These are phyloP conservation scores for Cylindrotheca fusiformis DNA, from an alignment of 108 stramenopile genomes.

Conservation along the genomic window DNA sequence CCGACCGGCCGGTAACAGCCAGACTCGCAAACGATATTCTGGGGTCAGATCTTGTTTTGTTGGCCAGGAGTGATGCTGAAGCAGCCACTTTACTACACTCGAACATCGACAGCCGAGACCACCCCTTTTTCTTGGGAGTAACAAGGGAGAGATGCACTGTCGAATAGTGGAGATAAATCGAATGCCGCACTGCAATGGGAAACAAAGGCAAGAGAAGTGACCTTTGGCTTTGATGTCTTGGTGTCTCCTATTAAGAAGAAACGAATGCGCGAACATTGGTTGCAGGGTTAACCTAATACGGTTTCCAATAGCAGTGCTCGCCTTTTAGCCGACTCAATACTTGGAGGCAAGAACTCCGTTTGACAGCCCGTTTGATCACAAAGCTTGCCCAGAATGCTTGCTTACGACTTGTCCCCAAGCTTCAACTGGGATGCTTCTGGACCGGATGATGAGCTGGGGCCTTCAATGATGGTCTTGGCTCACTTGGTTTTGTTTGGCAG, in stretches of 20 bases:
- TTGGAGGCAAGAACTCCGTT: slow-evolving; percentile 66
- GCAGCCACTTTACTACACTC: slow-evolving; percentile 93
- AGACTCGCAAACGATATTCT: slow-evolving; percentile 91
- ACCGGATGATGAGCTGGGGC: slow-evolving; percentile 77
- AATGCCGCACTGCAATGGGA: slow-evolving; percentile 57
- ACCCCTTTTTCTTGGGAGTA: slow-evolving; percentile 93
- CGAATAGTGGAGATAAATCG: slow-evolving; percentile 31
- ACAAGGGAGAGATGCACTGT: slow-evolving; percentile 56
- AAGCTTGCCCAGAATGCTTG: slow-evolving; percentile 84
- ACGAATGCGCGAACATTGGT: slow-evolving; percentile 70
- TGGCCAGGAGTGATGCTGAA: slow-evolving; percentile 94
- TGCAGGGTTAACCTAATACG: slow-evolving; percentile 73
- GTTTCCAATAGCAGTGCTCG: slow-evolving; percentile 80
- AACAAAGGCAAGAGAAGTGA: slow-evolving; percentile 68
- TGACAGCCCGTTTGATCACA: slow-evolving; percentile 65
- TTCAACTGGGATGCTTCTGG: slow-evolving; percentile 98
- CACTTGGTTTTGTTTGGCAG: slow-evolving; percentile 91
- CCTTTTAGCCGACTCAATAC: slow-evolving; percentile 72
- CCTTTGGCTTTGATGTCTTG: slow-evolving; percentile 82
- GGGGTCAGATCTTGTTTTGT: slow-evolving; percentile 81
- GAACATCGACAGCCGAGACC: slow-evolving; percentile 94
- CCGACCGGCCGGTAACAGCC: slow-evolving; percentile 90
- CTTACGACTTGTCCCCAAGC: slow-evolving; percentile 92
- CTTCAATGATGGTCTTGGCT: slow-evolving; percentile 90
- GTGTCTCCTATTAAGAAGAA: slow-evolving; percentile 40